Conservation (phyloP, 2,329 filamentous ascomycete species). For the Botrytis cinerea region DNA sequence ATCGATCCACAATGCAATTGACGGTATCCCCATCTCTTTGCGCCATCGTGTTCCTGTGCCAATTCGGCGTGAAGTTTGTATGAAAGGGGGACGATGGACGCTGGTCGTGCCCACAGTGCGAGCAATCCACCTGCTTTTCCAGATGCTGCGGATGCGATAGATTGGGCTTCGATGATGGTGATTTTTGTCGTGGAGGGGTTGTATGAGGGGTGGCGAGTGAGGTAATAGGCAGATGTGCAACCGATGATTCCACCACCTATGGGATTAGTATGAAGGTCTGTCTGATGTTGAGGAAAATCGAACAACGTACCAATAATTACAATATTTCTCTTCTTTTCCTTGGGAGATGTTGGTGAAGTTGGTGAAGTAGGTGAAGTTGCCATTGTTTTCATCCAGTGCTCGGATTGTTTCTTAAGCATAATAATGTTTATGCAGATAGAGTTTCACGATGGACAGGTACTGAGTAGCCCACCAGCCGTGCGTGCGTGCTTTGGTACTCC, state of each 20-base stretch:
- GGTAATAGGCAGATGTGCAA: conserved; percentile 85
- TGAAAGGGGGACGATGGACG: conserved; percentile 79
- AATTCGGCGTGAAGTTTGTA: conserved; percentile 82
- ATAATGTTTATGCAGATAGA: not conserved
- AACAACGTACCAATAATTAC: conserved; percentile 44
- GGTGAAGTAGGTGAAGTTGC: not conserved
- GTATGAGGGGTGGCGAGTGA: conserved; percentile 83
- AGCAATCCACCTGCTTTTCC: conserved; percentile 93
- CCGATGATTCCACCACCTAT: conserved; percentile 85
- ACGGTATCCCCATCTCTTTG: conserved; percentile 83
- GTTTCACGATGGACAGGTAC: not conserved
- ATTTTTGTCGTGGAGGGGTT: conserved; percentile 73
- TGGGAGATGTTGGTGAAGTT: not conserved
- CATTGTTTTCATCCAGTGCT: conserved; percentile 13
- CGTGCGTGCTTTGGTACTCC: not conserved
- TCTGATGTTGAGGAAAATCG: conserved; percentile 55
- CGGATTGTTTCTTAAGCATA: not conserved
- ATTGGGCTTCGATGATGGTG: conserved; percentile 82
- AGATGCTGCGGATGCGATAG: conserved; percentile 86
- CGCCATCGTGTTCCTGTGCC: conserved; percentile 79
- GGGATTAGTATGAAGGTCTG: too few relatives aligned
- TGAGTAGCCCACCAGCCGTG: not conserved
- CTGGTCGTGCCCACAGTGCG: conserved; percentile 88
- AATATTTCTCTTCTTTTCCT: conserved; percentile 34
- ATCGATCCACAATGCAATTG: conserved; percentile 67